Evolutionary conservation across 768 basidiomycete genomes (phyloP).

Genomic region (Trametes maxima): DNA sequence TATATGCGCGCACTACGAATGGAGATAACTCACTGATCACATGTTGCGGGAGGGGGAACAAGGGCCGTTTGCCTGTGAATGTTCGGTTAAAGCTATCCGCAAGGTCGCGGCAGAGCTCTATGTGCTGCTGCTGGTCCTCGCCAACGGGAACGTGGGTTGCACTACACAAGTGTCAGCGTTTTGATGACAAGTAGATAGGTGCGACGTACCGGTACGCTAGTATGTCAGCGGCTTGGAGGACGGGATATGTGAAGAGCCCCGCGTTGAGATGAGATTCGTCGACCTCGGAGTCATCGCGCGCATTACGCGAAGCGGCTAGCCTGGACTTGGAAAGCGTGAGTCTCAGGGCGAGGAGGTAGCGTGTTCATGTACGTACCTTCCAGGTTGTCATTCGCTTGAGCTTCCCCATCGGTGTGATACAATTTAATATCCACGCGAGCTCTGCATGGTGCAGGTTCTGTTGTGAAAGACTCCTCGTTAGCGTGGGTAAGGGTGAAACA

Average conservation of each 20-base stretch:
- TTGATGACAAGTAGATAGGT: not conserved
- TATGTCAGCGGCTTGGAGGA: conserved; percentile 93
- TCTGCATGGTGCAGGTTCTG: conserved; percentile 87
- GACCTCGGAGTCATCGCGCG: conserved; percentile 72
- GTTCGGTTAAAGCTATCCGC: conserved; percentile 81
- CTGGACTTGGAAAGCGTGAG: conserved; percentile 55
- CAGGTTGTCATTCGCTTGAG: conserved; percentile 93
- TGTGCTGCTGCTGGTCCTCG: conserved; percentile 94
- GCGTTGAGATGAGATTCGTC: conserved; percentile 82
- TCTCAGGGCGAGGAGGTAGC: not conserved
- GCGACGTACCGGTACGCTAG: conserved; percentile 72
- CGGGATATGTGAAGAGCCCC: conserved; percentile 90
- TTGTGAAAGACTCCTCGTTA: not conserved
- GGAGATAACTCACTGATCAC: conserved; percentile 65
- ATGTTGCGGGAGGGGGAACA: conserved; percentile 75
- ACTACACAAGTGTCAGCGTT: conserved; percentile 40
- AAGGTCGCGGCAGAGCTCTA: conserved; percentile 85
- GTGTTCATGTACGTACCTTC: conserved; percentile 61
- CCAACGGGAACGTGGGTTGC: conserved; percentile 95
- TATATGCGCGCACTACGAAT: too few relatives aligned
- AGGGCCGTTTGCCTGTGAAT: conserved; percentile 46
- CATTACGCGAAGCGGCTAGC: conserved; percentile 72
- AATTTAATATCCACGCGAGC: conserved; percentile 87
- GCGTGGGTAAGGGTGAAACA: too few relatives aligned
- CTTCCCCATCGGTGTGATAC: conserved; percentile 80